Evolutionary conservation across 306 rosid species (phyloP).

Genomic region (Quercus variabilis): DNA sequence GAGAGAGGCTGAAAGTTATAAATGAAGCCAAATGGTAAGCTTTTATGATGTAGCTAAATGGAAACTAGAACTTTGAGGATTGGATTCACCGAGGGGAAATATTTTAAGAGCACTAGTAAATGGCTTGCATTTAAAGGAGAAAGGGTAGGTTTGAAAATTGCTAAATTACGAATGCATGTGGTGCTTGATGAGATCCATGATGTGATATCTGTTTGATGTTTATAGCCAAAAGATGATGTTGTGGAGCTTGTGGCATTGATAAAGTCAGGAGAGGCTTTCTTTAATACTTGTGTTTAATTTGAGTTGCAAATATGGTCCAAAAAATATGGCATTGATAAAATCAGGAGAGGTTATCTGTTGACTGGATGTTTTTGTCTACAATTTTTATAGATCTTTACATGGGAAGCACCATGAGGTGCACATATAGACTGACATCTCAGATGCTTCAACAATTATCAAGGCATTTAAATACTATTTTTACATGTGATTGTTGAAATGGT

Average conservation of each 20-base stretch:
- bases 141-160: background rate
- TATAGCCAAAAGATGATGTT: background rate
- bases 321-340: too few relatives aligned
- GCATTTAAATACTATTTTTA: background rate
- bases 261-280: background rate
- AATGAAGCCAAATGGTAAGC: slow-evolving; percentile 4
- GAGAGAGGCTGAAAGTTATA: background rate
- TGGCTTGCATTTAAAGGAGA: too few relatives aligned
- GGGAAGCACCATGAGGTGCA: background rate
- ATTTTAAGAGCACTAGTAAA: too few relatives aligned
- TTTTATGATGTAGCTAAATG: background rate
- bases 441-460: background rate
- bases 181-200: background rate
- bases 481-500: background rate
- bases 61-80: background rate
- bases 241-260: background rate
- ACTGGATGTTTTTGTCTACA: too few relatives aligned
- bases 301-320: background rate
- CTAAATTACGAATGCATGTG: background rate
- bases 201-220: background rate
- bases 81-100: background rate
- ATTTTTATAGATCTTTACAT: background rate
- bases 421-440: background rate
- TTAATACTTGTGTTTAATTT: background rate
- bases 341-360: too few relatives aligned